phyloP scores from a whole-genome alignment of 495 filamentous ascomycete species.

The Friedmanniomyces simplex region DNA sequence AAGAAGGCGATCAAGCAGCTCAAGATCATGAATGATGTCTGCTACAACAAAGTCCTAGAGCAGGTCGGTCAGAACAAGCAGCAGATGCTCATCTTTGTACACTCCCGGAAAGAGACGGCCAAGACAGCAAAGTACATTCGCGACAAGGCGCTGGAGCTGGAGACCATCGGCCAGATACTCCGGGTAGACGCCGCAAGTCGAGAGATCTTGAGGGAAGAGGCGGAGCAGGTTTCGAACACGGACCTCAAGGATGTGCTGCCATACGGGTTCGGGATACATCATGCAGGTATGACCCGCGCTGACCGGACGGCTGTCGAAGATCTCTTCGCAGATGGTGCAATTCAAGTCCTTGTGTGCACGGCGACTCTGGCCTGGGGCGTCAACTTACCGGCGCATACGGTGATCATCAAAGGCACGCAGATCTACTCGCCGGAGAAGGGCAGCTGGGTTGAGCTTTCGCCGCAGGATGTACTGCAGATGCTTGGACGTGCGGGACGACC shows the following conservation, averaged over 20 bases:
- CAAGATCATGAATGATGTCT: slow-evolving; percentile 99
- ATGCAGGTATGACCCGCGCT: slow-evolving; percentile 87
- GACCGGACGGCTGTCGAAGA: slow-evolving; percentile 94
- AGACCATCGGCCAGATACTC: slow-evolving; percentile 92
- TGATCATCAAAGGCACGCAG: slow-evolving; percentile 95
- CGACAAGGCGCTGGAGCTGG: slow-evolving; percentile 90
- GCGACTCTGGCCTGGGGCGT: slow-evolving; percentile 95
- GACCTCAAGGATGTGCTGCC: slow-evolving; percentile 91
- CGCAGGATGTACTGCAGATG: slow-evolving; percentile 98
- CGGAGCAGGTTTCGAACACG: slow-evolving; percentile 69
- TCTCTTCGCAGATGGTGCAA: slow-evolving; percentile 77
- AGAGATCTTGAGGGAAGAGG: slow-evolving; percentile 76
- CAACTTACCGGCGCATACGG: slow-evolving; percentile 86
- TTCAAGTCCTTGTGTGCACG: slow-evolving; percentile 94
- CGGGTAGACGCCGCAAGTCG: slow-evolving; percentile 86
- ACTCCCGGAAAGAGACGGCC: slow-evolving; percentile 94
- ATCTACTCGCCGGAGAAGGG: slow-evolving; percentile 98
- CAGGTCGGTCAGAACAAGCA: slow-evolving; percentile 83
- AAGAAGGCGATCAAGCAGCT: slow-evolving; percentile 98
- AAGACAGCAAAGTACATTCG: slow-evolving; percentile 94
- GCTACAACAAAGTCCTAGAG: slow-evolving; percentile 94
- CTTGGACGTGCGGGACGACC: slow-evolving; percentile 92
- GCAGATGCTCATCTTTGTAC: slow-evolving; percentile 98
- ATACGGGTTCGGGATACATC: slow-evolving; percentile 96
- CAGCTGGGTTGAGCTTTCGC: slow-evolving; percentile 95